Percentiles rank a stretch among this genome's conserved stretches.
Evolutionary conservation across 129 eudicot genomes (phyloP).

Genomic region (Tagetes erecta): DNA sequence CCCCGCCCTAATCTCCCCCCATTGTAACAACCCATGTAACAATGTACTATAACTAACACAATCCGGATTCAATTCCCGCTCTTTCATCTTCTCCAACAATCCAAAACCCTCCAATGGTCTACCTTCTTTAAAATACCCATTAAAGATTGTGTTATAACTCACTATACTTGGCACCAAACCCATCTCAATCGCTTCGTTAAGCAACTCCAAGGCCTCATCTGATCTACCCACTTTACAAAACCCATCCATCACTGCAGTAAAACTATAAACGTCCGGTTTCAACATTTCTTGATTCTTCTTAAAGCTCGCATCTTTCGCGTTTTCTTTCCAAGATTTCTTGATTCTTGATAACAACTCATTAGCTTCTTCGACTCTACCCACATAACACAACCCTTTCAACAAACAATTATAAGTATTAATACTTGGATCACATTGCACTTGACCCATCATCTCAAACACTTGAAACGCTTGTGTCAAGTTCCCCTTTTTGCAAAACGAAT

Average conservation of each 20-base stretch:
- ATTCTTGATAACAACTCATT: slow-evolving; percentile 39
- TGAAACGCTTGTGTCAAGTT: slow-evolving; percentile 51
- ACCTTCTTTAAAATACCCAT: slow-evolving; percentile 80
- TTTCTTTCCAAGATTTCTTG: slow-evolving; percentile 42
- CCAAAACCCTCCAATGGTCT: slow-evolving; percentile 64
- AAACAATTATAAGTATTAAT: slow-evolving; percentile 72
- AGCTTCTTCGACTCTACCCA: slow-evolving; percentile 85
- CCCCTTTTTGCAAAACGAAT: slow-evolving; percentile 64
- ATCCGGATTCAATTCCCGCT: slow-evolving; percentile 58
- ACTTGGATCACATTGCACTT: slow-evolving; percentile 58
- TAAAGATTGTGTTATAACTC: slow-evolving; percentile 64
- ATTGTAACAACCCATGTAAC: slow-evolving; percentile 77
- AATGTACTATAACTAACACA: slow-evolving; percentile 67
- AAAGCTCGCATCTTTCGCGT: not conserved
- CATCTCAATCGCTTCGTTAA: slow-evolving; percentile 57
- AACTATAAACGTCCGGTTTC: slow-evolving; percentile 63
- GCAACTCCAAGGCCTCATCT: slow-evolving; percentile 76
- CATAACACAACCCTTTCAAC: slow-evolving; percentile 82
- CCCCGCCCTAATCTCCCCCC: slow-evolving; percentile 55
- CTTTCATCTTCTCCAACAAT: slow-evolving; percentile 63
- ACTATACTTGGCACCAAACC: slow-evolving; percentile 63
- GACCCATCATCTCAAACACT: slow-evolving; percentile 60
- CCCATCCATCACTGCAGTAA: slow-evolving; percentile 85
- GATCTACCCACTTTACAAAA: slow-evolving; percentile 90
- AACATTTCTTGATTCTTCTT: slow-evolving; percentile 47